Base-by-base conservation (phyloP, 805 yeast species). In the Kluyveromyces wickerhamii region DNA sequence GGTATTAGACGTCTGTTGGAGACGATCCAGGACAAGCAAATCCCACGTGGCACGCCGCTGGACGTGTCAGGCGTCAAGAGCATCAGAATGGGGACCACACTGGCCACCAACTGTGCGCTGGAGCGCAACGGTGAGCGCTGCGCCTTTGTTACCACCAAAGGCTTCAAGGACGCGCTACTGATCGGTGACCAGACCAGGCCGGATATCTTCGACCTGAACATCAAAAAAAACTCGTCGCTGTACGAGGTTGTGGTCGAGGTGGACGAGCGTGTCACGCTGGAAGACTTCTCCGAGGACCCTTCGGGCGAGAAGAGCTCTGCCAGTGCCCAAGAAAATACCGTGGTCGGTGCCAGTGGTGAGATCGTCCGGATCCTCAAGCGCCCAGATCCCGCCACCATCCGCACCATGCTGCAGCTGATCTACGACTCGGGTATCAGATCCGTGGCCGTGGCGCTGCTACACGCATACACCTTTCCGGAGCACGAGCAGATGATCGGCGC, bases 151-250 rank as follows among this genome's bases (percentile, higher is more conserved):
- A 86, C 94, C 2, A 84, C 96, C 11, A 80, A 77, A 48, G 98
- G 96, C 0, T 89, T 86, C 60, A 74, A 74, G 45, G 96, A 89
- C 51, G 76, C 83, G 25, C 63, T 89, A 41, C 59, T 67, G 2
- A 88, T 89, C 45, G 97, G 97, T 2, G 87, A 85, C 51, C 97
- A 89, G 56, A 74, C 95, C 2, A 69, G 97, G 48, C 97, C 97
- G 2, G 69, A 78, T 47, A 86, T 89, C 34, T 89, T 89, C 51
- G 95, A 87, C 47, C 64, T 89, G 44, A 71, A 82, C 5, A 84
- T 88, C 29, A 64, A 68, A 33, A 83, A 79, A 49, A 78, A 87
- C 9, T 77, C 71, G 5, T 79, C 76, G 14, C 65, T 89, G 21
- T 87, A 86, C 48, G 77, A 79, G 34, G 55, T 68, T 2, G 96